A percentile compares a stretch with the other conserved stretches of the same genome.
Conservation (phyloP, 208 protist genomes). For the Trypanosoma mega region DNA sequence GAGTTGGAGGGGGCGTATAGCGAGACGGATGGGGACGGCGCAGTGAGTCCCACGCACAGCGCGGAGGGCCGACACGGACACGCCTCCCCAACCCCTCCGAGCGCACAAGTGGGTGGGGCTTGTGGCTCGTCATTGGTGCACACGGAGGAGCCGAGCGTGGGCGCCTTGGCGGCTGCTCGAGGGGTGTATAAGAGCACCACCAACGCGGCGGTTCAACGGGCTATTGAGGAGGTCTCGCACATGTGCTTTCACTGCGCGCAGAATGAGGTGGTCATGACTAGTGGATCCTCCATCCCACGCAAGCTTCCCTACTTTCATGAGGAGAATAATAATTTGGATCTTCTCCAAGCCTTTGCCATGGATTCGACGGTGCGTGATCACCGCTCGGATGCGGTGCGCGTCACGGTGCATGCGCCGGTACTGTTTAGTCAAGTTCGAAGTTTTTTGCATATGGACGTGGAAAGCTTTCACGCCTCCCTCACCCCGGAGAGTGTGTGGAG, state of each 20-base stretch:
- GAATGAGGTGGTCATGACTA: slow-evolving; percentile 40
- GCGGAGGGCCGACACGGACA: too few species aligned
- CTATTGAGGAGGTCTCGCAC: slow-evolving; percentile 68
- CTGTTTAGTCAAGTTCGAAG: slow-evolving; percentile 80
- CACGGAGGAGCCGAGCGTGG: too few species aligned
- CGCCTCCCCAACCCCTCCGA: too few species aligned
- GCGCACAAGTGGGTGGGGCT: background rate
- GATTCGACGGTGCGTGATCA: slow-evolving; percentile 9
- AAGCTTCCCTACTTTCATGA: slow-evolving; percentile 24
- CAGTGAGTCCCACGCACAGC: too few species aligned
- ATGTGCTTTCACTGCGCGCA: slow-evolving; percentile 52
- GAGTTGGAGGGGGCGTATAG: too few species aligned
- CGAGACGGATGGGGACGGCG: too few species aligned
- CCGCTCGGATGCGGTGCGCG: slow-evolving; percentile 64
- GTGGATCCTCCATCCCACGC: background rate
- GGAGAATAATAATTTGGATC: slow-evolving; percentile 33
- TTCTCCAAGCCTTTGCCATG: slow-evolving; percentile 20
- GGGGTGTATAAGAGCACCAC: slow-evolving; percentile 16
- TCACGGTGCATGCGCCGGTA: slow-evolving; percentile 71
- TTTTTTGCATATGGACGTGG: slow-evolving; percentile 59
- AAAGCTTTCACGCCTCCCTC: slow-evolving; percentile 42
- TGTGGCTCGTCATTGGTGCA: background rate
- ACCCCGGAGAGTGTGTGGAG: slow-evolving; percentile 52
- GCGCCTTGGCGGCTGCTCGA: too few species aligned
- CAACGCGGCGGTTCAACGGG: slow-evolving; percentile 50